A percentile compares a stretch with the other conserved stretches of the same genome.
phyloP scores from a whole-genome alignment of 345 rosid species.

The Boechera stricta region DNA sequence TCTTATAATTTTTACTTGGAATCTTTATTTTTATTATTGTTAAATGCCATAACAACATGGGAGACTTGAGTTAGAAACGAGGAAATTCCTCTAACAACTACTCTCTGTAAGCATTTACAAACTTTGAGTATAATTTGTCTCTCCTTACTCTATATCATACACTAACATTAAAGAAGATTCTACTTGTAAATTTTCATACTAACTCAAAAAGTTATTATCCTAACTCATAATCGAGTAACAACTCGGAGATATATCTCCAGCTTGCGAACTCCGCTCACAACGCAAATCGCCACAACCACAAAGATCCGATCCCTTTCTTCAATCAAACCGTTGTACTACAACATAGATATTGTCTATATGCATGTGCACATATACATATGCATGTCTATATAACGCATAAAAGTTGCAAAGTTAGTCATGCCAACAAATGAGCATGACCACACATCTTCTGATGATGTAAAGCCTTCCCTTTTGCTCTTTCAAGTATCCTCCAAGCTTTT shows the following conservation, averaged over 20 bases:
- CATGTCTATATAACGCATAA: not conserved
- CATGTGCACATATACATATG: conserved; percentile 1
- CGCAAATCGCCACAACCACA: conserved; percentile 19
- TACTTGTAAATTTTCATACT: conserved; percentile 13
- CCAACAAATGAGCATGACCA: conserved; percentile 86
- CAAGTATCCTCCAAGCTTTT: conserved; percentile 71
- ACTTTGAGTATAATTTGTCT: not conserved
- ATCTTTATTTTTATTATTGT: conserved; percentile 3
- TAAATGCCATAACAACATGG: conserved; percentile 14
- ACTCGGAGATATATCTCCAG: conserved; percentile 10
- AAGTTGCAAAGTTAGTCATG: conserved; percentile 53
- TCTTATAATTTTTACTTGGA: not conserved
- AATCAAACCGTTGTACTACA: conserved; percentile 12
- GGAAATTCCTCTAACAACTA: not conserved
- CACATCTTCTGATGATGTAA: conserved; percentile 77
- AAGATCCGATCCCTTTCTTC: conserved; percentile 34
- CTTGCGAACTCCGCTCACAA: conserved; percentile 11
- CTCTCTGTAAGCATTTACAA: conserved; percentile 25
- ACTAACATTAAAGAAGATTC: conserved; percentile 25
- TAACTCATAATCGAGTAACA: not conserved
- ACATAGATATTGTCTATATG: conserved; percentile 14
- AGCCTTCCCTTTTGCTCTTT: conserved; percentile 76
- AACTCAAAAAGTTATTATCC: conserved; percentile 16
- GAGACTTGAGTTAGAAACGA: conserved; percentile 13
- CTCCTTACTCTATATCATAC: conserved; percentile 11